Conservation (phyloP, 2,329 filamentous ascomycete genomes). For the Phyllachora maydis region DNA sequence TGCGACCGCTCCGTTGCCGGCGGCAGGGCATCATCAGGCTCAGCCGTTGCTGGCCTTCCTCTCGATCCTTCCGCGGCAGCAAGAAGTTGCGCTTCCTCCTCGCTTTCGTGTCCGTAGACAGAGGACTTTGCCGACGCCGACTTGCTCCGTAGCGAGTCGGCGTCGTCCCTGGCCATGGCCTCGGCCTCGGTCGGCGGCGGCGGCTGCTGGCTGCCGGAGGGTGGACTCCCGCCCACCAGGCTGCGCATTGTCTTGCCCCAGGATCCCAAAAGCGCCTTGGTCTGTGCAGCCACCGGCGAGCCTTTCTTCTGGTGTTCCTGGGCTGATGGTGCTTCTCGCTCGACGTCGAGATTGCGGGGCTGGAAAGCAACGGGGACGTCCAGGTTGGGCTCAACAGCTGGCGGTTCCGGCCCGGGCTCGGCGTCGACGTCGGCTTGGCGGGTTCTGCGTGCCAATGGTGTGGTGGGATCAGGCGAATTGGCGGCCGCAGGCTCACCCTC, state of each 20-base stretch:
- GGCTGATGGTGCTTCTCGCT: background rate
- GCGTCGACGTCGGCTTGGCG: background rate
- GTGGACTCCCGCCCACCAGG: background rate
- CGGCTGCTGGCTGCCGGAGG: background rate
- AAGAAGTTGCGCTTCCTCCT: no score
- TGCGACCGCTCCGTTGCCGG: no score
- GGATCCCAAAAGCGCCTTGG: background rate
- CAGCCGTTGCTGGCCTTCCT: no score
- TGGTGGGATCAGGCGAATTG: no score
- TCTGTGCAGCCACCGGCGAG: background rate
- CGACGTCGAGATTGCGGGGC: background rate
- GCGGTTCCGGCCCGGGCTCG: background rate
- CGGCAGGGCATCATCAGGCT: no score
- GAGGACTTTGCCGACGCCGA: no score
- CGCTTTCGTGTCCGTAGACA: no score
- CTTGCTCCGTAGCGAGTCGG: no score
- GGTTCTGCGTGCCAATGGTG: no score
- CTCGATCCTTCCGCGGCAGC: no score
- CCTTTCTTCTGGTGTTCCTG: background rate
- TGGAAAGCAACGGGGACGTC: background rate
- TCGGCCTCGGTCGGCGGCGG: background rate
- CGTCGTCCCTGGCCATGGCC: no score
- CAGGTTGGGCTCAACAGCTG: background rate
- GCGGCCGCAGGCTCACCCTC: no score
- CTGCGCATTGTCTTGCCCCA: slow-evolving; percentile 1